phyloP scores from a whole-genome alignment of 306 rosid genomes.

The Quercus parvula region DNA sequence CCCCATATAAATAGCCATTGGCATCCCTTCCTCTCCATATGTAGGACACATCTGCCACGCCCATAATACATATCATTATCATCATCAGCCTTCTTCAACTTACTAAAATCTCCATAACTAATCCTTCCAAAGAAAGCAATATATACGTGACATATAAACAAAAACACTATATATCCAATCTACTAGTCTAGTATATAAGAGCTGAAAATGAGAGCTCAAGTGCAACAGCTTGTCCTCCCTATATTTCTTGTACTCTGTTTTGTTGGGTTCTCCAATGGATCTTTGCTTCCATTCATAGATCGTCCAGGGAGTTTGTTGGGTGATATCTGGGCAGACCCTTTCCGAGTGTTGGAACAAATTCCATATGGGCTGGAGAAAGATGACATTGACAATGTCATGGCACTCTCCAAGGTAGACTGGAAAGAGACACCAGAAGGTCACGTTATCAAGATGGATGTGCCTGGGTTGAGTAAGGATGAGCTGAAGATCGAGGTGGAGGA shows the following conservation, averaged over 20 bases:
- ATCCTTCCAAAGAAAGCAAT: background rate
- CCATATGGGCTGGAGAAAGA: constrained; percentile 46
- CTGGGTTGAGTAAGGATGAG: constrained; percentile 53
- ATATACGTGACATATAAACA: too few species aligned
- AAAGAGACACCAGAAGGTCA: constrained; percentile 65
- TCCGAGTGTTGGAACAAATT: constrained; percentile 48
- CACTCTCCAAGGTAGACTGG: constrained; percentile 61
- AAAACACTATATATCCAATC: too few species aligned
- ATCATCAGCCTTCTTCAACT: background rate
- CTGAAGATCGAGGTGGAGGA: constrained; percentile 62
- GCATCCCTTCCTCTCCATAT: background rate
- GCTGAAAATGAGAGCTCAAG: constrained; percentile 27
- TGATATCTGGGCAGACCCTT: constrained; percentile 48
- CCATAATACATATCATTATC: background rate
- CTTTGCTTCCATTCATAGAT: constrained; percentile 50
- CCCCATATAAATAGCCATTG: background rate
- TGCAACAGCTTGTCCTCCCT: background rate
- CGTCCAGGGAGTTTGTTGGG: constrained; percentile 32
- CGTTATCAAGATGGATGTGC: constrained; percentile 60
- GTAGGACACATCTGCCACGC: background rate
- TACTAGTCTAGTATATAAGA: background rate
- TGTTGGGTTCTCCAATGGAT: constrained; percentile 31
- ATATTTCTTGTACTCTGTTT: constrained; percentile 20
- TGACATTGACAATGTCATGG: constrained; percentile 14
- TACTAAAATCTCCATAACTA: background rate